phyloP scores from a whole-genome alignment of 768 basidiomycete species.

The Boletus subparvulus region DNA sequence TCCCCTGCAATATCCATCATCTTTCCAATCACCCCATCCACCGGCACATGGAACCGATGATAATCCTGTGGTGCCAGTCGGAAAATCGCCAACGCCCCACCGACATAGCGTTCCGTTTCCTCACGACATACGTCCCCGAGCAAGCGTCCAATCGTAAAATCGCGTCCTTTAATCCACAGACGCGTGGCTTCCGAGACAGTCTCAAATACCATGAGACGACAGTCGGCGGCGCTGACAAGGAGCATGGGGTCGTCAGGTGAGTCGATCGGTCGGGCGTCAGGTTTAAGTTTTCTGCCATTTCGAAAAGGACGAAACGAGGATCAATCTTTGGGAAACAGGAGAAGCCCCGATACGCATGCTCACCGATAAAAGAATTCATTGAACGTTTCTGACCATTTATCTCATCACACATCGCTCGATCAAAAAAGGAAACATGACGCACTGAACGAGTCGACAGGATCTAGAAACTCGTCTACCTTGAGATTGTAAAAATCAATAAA shows the following conservation, averaged over 20 bases:
- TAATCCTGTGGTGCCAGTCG: constrained; percentile 93
- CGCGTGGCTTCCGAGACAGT: constrained; percentile 81
- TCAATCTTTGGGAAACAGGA: neutral
- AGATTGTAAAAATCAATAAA: constrained; percentile 93
- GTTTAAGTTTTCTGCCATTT: constrained; percentile 73
- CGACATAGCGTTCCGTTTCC: constrained; percentile 67
- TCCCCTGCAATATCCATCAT: constrained; percentile 87
- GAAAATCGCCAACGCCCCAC: constrained; percentile 88
- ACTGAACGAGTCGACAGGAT: constrained; percentile 86
- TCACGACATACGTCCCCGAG: constrained; percentile 76
- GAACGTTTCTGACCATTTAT: constrained; percentile 65
- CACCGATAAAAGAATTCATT: constrained; percentile 89
- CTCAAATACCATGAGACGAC: constrained; percentile 93
- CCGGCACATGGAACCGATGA: constrained; percentile 89
- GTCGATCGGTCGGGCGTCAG: constrained; percentile 74
- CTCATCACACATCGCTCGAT: neutral
- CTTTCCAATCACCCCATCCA: constrained; percentile 78
- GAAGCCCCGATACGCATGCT: neutral
- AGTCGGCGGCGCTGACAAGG: constrained; percentile 90
- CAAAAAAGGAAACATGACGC: constrained; percentile 28
- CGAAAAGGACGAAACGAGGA: neutral
- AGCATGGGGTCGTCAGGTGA: constrained; percentile 70
- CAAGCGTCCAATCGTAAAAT: constrained; percentile 79
- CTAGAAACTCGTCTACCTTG: constrained; percentile 76
- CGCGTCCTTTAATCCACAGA: constrained; percentile 96